Conservation (phyloP, 1,139 yeast species). For the Pichia kudriavzevii region DNA sequence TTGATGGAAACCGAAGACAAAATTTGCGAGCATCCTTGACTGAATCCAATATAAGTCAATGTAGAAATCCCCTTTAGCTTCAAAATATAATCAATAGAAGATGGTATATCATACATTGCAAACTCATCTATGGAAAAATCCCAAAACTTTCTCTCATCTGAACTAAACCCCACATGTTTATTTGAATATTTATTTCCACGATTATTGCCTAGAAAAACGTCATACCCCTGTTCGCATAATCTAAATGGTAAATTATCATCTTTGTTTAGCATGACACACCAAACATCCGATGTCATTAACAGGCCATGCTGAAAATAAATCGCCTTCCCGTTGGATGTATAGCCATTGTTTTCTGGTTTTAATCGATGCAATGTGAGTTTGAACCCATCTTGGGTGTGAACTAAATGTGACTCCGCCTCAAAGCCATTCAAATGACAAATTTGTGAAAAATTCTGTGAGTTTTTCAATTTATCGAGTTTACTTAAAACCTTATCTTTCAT, state of each 20-base stretch:
- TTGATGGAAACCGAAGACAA: constrained; percentile 74
- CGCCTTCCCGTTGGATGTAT: constrained; percentile 32
- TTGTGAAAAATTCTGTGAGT: constrained; percentile 22
- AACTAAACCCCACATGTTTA: constrained; percentile 26
- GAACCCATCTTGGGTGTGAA: constrained; percentile 26
- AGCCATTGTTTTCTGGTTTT: constrained; percentile 25
- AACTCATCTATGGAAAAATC: constrained; percentile 80
- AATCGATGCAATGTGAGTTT: constrained; percentile 27
- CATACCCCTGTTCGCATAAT: constrained; percentile 73
- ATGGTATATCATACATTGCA: constrained; percentile 77
- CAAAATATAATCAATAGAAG: constrained; percentile 58
- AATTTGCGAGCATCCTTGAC: constrained; percentile 90
- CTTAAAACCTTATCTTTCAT: constrained; percentile 10
- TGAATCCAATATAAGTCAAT: constrained; percentile 72
- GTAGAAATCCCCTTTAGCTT: constrained; percentile 34
- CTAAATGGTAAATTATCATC: constrained; percentile 65
- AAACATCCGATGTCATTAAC: constrained; percentile 79
- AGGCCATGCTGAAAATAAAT: constrained; percentile 88
- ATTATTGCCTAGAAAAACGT: constrained; percentile 90
- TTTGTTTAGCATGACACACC: constrained; percentile 62
- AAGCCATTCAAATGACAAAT: constrained; percentile 25
- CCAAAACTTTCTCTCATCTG: constrained; percentile 58
- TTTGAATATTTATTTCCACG: constrained; percentile 80
- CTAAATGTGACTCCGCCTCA: constrained; percentile 25
- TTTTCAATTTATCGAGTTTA: constrained; percentile 22